These are phyloP conservation scores for Lavandula angustifolia DNA, from an alignment of 257 asterid genomes.

Conservation along the genomic window DNA sequence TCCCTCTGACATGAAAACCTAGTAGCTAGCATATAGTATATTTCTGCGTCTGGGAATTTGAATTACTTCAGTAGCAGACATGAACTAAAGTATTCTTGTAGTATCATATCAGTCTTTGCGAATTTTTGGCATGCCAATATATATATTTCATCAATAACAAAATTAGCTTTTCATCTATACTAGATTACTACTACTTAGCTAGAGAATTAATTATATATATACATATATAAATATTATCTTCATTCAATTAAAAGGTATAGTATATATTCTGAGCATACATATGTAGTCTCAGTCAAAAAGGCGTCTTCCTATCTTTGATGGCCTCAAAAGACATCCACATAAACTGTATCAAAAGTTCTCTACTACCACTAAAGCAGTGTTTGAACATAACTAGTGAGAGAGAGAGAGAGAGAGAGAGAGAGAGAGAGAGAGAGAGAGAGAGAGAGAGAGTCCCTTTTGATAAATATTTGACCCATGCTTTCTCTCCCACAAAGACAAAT, in stretches of 20 bases:
- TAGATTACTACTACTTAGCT: too few relatives aligned
- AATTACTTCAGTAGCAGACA: background rate
- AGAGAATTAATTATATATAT: too few relatives aligned
- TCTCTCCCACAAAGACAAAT: conserved; percentile 24
- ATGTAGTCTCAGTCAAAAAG: conserved; percentile 62
- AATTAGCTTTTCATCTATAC: too few relatives aligned
- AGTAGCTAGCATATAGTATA: background rate
- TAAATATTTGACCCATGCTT: conserved; percentile 35
- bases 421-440: too few relatives aligned
- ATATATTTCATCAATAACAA: too few relatives aligned
- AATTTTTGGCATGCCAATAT: background rate
- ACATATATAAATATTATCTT: too few relatives aligned
- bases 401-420: too few relatives aligned
- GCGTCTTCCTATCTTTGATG: conserved; percentile 50
- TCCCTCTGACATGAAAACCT: conserved; percentile 21
- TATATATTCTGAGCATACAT: background rate
- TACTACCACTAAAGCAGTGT: conserved; percentile 48
- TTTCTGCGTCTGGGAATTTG: background rate
- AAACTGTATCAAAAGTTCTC: conserved; percentile 49
- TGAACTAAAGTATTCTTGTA: conserved; percentile 7
- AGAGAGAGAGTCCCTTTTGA: background rate
- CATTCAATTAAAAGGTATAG: background rate
- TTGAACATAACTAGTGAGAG: conserved; percentile 33
- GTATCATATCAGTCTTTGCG: background rate
- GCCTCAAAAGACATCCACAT: conserved; percentile 73